Base-by-base conservation (phyloP, 306 rosid species). In the Abrus precatorius region DNA sequence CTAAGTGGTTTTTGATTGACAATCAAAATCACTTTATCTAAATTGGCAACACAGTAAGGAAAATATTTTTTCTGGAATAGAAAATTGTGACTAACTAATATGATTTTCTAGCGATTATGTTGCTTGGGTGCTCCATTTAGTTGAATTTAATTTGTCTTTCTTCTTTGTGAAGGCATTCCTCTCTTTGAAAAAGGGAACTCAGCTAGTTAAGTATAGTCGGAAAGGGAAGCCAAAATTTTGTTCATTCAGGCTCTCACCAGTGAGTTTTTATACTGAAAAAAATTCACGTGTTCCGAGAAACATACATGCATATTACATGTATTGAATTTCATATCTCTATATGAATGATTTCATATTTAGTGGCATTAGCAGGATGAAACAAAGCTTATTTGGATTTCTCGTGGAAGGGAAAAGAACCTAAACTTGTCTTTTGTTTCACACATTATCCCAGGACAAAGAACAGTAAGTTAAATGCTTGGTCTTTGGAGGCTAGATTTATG, bases 381-480 rank as follows among this genome's bases (percentile, higher is more conserved):
- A 69, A 83, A 90, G 45, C 80, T 95, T 75, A 76, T 93, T 79
- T 93, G 99, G 99, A 89, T 79, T 65, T 90, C 97, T 44, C 96
- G 60, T 57, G 95, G 96, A 76, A 92, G 65, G 80, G 97, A 95
- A 79, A 90, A 94, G 75, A 82, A 20, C 78, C 75, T 95, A 89
- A 93, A 89, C 2, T 78, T 95, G 82, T 85, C 94, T 74, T 28
- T 81, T 0, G 84, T 95, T 81, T 76, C 85, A 13, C 86, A 88
- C 76, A 91, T 95, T 74, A 80, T 85, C 75, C 87, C 94, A 4
- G 99, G 98, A 84, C 99, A 95, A 65, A 93, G 99, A 95, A 95
- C 98, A 13, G 99, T 95, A 83, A 90, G 99, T 89, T 75, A 72
- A 75, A 88, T 71, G 77, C 52, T 82, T 43, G 45, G 20, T 48